phyloP scores from a whole-genome alignment of 257 asterid genomes.

The Scutellaria barbata region DNA sequence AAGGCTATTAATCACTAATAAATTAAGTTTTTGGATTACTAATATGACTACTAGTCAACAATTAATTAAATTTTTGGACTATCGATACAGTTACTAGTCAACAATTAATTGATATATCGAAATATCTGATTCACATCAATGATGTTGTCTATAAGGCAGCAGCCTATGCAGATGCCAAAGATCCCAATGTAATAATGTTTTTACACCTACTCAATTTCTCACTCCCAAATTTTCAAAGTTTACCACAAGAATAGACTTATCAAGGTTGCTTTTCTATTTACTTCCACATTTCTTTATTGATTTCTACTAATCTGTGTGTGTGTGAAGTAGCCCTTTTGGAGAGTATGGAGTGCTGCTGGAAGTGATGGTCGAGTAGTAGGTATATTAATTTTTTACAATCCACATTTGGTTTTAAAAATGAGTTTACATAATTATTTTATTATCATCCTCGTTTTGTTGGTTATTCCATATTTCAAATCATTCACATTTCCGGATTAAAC shows the following conservation, averaged over 20 bases:
- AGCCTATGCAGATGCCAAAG: constrained; percentile 39
- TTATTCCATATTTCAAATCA: too few species aligned
- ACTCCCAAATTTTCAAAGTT: constrained; percentile 85
- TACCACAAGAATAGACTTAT: constrained; percentile 86
- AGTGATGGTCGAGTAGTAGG: constrained; percentile 93
- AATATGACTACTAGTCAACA: too few species aligned
- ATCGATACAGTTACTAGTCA: too few species aligned
- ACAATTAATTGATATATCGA: constrained; percentile 32
- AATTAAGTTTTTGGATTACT: too few species aligned
- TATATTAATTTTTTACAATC: too few species aligned
- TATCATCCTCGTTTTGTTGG: too few species aligned
- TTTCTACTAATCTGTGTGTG: neutral
- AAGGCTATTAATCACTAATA: too few species aligned
- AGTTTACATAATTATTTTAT: too few species aligned
- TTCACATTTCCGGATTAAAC: too few species aligned
- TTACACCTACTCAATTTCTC: neutral
- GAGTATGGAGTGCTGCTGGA: constrained; percentile 91
- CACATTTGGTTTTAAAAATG: too few species aligned
- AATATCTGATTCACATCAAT: constrained; percentile 50
- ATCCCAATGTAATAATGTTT: constrained; percentile 48
- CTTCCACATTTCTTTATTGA: neutral
- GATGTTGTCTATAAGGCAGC: constrained; percentile 55
- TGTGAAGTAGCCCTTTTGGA: constrained; percentile 74
- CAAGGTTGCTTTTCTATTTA: constrained; percentile 46
- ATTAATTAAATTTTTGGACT: too few species aligned